Conservation (phyloP, 345 rosid species). For the Cardamine occulta region DNA sequence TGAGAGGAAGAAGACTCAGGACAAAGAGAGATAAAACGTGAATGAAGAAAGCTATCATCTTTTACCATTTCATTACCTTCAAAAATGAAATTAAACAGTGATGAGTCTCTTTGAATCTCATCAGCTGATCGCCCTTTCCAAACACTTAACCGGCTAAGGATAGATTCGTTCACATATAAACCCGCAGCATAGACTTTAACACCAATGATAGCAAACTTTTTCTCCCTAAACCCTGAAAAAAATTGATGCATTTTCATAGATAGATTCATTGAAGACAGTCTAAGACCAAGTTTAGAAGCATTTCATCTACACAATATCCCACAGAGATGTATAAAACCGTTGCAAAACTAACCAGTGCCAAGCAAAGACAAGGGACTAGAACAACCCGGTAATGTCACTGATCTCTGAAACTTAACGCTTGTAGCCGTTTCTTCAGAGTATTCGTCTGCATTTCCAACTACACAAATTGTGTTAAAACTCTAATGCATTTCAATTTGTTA, state of each 20-base stretch:
- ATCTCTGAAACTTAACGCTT: constrained; percentile 64
- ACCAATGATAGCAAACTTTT: constrained; percentile 79
- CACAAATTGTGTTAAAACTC: constrained; percentile 19
- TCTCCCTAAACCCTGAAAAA: constrained; percentile 82
- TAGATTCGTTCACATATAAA: constrained; percentile 57
- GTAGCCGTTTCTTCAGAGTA: constrained; percentile 67
- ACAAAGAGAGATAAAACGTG: neutral
- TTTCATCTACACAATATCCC: neutral
- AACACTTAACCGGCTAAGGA: constrained; percentile 48
- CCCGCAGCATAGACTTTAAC: constrained; percentile 93
- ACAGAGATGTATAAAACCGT: neutral
- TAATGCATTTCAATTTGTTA: neutral
- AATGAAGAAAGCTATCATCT: neutral
- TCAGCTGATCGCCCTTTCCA: constrained; percentile 64
- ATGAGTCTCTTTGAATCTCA: constrained; percentile 58
- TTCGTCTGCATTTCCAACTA: constrained; percentile 60
- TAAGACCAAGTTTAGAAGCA: neutral
- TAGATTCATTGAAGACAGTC: neutral
- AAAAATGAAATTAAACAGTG: constrained; percentile 58
- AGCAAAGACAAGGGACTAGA: constrained; percentile 62
- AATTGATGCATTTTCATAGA: neutral
- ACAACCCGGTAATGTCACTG: constrained; percentile 68
- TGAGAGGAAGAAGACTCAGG: neutral
- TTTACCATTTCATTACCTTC: constrained; percentile 49
- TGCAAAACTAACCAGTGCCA: constrained; percentile 66